A percentile compares a stretch with the other conserved stretches of the same genome.
Conservation (phyloP, 2,329 filamentous ascomycete genomes). For the Fusarium fujikuroi region DNA sequence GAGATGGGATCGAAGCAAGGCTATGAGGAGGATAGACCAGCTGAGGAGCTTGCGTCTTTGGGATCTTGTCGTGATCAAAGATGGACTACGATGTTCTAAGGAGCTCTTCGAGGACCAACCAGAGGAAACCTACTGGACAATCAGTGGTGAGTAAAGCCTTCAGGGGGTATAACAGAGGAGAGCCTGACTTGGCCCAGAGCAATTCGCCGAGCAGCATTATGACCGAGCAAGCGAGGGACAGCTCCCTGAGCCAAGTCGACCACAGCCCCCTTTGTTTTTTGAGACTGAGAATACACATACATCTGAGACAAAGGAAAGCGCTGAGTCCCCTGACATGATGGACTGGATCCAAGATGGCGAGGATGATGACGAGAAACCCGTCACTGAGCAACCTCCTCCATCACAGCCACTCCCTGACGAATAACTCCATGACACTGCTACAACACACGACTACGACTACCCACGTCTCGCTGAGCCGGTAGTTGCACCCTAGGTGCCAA, state of each 20-base stretch:
- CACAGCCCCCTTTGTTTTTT: conserved; percentile 19
- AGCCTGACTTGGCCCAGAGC: conserved; percentile 8
- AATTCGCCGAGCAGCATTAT: neutral
- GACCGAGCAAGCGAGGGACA: neutral
- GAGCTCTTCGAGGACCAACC: conserved; percentile 27
- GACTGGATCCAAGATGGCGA: neutral
- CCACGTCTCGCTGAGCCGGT: neutral
- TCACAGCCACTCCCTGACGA: neutral
- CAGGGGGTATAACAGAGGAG: neutral
- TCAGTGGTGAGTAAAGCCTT: conserved; percentile 1
- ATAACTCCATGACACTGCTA: neutral
- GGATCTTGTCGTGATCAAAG: conserved; percentile 40
- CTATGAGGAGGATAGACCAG: conserved; percentile 19
- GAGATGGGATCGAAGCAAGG: neutral
- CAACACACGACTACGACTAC: neutral
- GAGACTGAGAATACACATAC: neutral
- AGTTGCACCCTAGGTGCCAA: neutral
- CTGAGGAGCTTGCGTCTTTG: conserved; percentile 29
- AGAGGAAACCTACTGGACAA: conserved; percentile 17
- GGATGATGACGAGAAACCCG: neutral
- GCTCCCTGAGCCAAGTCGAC: neutral
- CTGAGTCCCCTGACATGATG: neutral
- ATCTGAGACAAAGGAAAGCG: neutral
- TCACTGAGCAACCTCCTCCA: neutral
- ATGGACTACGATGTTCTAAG: conserved; percentile 25